Evolutionary conservation across 2,329 filamentous ascomycete species (phyloP).

Genomic region (Annulohypoxylon truncatum): DNA sequence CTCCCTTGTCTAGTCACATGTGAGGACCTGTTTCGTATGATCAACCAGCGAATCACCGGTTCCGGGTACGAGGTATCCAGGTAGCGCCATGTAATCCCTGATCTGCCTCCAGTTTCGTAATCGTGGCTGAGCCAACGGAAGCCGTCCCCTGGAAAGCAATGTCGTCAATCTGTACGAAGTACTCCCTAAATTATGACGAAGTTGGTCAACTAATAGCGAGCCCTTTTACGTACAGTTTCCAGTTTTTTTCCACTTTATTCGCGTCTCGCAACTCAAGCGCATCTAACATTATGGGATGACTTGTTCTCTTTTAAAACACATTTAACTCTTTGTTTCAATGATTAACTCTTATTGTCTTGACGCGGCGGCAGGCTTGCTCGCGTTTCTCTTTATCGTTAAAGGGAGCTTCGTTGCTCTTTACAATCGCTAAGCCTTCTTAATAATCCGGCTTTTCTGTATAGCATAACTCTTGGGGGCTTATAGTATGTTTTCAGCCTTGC

Average conservation of each 20-base stretch:
- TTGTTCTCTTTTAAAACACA: constrained; percentile 1
- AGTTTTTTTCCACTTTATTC: constrained; percentile 6
- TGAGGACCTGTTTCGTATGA: neutral
- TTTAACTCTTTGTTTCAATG: constrained; percentile 19
- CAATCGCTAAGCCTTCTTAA: constrained; percentile 28
- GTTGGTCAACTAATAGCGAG: neutral
- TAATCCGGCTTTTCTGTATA: constrained; percentile 26
- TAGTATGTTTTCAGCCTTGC: constrained; percentile 28
- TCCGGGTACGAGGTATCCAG: too few species aligned
- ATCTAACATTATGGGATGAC: neutral
- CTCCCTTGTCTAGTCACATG: neutral
- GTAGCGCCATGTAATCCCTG: neutral
- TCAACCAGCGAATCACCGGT: neutral
- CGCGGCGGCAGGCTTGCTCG: constrained; percentile 16
- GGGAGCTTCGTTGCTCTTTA: constrained; percentile 14
- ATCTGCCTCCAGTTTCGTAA: neutral
- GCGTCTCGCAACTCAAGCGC: neutral
- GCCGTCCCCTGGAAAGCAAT: neutral
- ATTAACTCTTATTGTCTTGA: constrained; percentile 9
- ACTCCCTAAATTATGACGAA: neutral
- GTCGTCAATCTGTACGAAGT: neutral
- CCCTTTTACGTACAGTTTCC: constrained; percentile 5
- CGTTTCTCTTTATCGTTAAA: constrained; percentile 9
- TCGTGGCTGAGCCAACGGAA: neutral
- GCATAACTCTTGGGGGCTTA: constrained; percentile 5